These are phyloP conservation scores for Xylariales sp. DNA, from an alignment of 2,329 filamentous ascomycete species.

Conservation along the genomic window DNA sequence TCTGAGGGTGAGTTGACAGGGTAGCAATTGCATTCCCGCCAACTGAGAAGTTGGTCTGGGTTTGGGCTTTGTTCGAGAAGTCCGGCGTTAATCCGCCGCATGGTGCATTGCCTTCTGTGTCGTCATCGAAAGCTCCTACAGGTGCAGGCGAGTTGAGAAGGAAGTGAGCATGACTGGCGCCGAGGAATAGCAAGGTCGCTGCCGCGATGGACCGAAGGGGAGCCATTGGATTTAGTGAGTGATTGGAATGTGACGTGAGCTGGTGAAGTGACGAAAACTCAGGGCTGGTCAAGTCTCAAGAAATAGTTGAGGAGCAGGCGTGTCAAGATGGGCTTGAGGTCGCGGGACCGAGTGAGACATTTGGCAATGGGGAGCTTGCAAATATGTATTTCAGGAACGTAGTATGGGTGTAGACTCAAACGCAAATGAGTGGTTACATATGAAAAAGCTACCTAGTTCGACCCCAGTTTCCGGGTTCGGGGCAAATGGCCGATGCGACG, in stretches of 20 bases:
- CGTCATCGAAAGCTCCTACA: conserved; percentile 44
- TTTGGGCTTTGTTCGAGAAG: conserved; percentile 31
- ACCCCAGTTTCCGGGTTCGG: conserved; percentile 3
- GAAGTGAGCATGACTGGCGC: conserved; percentile 49
- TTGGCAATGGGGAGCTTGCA: background rate
- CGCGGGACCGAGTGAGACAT: conserved; percentile 1
- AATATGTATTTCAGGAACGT: conserved; percentile 1
- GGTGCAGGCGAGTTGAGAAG: conserved; percentile 41
- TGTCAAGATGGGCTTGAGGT: background rate
- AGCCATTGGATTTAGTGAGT: conserved; percentile 27
- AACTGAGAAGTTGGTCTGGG: conserved; percentile 49
- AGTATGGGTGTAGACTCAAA: background rate
- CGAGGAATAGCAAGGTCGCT: conserved; percentile 31
- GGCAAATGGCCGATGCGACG: background rate
- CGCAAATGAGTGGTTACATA: too few species aligned
- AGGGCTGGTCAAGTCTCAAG: background rate
- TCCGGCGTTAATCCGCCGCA: conserved; percentile 51
- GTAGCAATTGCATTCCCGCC: conserved; percentile 49
- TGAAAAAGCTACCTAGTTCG: background rate
- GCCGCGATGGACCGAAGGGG: conserved; percentile 31
- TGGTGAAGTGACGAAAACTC: background rate
- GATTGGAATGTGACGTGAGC: background rate
- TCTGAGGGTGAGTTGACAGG: conserved; percentile 44
- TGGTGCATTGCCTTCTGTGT: conserved; percentile 39
- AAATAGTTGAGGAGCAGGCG: background rate